phyloP scores from a whole-genome alignment of 805 yeast genomes.

The Saccharomyces jurei region DNA sequence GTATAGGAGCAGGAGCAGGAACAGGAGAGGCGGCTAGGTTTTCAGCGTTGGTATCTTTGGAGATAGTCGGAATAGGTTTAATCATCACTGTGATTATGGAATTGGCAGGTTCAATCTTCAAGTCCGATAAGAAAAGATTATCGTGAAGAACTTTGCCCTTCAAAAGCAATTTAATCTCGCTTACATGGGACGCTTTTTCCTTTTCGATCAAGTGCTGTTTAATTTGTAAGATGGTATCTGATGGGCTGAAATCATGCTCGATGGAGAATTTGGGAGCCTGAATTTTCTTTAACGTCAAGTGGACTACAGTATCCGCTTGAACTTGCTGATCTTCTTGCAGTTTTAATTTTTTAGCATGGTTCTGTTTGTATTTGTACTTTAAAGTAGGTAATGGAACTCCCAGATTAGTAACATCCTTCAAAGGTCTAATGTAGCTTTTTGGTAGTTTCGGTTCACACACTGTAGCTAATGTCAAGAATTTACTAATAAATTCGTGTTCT shows the following conservation, averaged over 20 bases:
- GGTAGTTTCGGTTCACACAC: slow-evolving; percentile 33
- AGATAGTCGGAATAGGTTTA: background rate
- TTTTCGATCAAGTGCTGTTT: slow-evolving; percentile 26
- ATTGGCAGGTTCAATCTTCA: slow-evolving; percentile 23
- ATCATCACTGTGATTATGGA: slow-evolving; percentile 39
- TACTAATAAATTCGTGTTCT: slow-evolving; percentile 42
- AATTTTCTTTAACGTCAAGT: slow-evolving; percentile 51
- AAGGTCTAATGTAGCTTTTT: slow-evolving; percentile 25
- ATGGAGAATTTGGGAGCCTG: slow-evolving; percentile 61
- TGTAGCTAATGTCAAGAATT: slow-evolving; percentile 41
- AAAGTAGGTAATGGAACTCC: slow-evolving; percentile 45
- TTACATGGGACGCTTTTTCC: slow-evolving; percentile 29
- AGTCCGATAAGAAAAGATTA: slow-evolving; percentile 33
- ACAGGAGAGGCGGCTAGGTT: slow-evolving; percentile 1
- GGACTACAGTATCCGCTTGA: slow-evolving; percentile 1
- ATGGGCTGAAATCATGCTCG: slow-evolving; percentile 16
- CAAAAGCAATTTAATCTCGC: slow-evolving; percentile 43
- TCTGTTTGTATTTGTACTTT: slow-evolving; percentile 33
- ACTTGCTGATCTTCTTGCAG: background rate
- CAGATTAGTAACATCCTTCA: slow-evolving; percentile 29
- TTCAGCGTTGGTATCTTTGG: slow-evolving; percentile 14
- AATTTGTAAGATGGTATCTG: slow-evolving; percentile 29
- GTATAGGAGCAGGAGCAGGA: background rate
- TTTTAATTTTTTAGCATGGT: slow-evolving; percentile 7
- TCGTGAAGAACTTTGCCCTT: slow-evolving; percentile 60